phyloP scores from a whole-genome alignment of 2,329 filamentous ascomycete species.

The Lasiodiplodia theobromae region DNA sequence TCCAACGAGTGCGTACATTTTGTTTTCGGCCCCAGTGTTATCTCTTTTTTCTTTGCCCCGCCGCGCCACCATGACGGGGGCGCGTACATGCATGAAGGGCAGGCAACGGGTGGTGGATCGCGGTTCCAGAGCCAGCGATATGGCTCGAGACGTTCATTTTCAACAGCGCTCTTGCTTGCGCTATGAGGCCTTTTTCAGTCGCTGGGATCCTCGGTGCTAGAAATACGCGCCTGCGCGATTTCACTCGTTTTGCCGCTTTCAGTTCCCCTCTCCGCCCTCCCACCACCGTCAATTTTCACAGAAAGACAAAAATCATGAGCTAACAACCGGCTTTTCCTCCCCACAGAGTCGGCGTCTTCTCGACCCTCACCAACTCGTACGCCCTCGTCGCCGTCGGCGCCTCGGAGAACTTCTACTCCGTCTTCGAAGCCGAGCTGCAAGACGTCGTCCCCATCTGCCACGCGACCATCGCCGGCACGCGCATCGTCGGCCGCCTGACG shows the following conservation, averaged over 20 bases:
- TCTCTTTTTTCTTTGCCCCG: slow-evolving; percentile 25
- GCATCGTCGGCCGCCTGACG: slow-evolving; percentile 94
- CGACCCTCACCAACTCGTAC: slow-evolving; percentile 96
- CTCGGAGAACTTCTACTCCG: slow-evolving; percentile 98
- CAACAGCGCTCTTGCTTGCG: neutral
- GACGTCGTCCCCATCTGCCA: slow-evolving; percentile 97
- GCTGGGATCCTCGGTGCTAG: neutral
- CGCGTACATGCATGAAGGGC: too few relatives aligned
- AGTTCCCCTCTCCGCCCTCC: neutral
- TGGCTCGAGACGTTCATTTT: neutral
- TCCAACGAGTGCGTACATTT: slow-evolving; percentile 78
- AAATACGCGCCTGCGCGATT: neutral
- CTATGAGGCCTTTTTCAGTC: neutral
- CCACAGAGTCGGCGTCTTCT: slow-evolving; percentile 89
- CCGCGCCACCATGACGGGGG: neutral
- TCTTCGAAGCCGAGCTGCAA: slow-evolving; percentile 97
- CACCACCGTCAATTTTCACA: neutral
- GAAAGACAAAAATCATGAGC: neutral
- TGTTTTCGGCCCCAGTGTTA: neutral
- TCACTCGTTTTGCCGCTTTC: neutral
- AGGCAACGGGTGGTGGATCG: neutral
- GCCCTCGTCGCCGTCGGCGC: slow-evolving; percentile 92
- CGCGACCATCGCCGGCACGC: slow-evolving; percentile 93
- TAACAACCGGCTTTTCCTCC: neutral
- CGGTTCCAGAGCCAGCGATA: neutral